Evolutionary conservation across 441 rosid species (phyloP).

Genomic region (Populus trichocarpa): DNA sequence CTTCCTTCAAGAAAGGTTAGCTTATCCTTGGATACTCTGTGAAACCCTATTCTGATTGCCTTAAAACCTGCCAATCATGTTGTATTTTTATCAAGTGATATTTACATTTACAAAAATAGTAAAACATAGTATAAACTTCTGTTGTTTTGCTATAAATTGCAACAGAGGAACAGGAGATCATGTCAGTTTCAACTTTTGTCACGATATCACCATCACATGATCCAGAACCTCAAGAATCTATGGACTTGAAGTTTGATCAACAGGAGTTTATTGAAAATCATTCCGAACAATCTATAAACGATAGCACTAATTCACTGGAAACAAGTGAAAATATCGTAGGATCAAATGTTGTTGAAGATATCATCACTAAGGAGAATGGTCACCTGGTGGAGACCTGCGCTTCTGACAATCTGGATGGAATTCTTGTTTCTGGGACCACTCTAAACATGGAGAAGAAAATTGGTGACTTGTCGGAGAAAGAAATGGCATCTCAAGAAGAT

Average conservation of each 20-base stretch:
- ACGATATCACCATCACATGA: conserved; percentile 5
- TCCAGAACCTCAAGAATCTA: conserved; percentile 19
- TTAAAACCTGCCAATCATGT: not conserved
- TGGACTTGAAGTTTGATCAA: conserved; percentile 16
- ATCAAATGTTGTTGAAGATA: conserved; percentile 13
- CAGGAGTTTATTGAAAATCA: conserved; percentile 10
- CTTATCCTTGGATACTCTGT: not conserved
- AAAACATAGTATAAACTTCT: conserved; percentile 3
- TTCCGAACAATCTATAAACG: not conserved
- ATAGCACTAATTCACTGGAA: not conserved
- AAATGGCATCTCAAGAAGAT: conserved; percentile 12
- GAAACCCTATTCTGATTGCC: not conserved
- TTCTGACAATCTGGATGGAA: conserved; percentile 6
- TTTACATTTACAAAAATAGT: not conserved
- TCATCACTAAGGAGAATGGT: conserved; percentile 22
- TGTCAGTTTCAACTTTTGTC: conserved; percentile 7
- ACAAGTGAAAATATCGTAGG: conserved; percentile 10
- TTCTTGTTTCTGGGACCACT: conserved; percentile 15
- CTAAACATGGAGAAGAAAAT: conserved; percentile 3
- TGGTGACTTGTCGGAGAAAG: conserved; percentile 1
- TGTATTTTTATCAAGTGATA: not conserved
- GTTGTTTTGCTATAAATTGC: conserved; percentile 9
- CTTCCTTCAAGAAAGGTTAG: conserved; percentile 30
- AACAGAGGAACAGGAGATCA: conserved; percentile 25
- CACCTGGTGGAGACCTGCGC: conserved; percentile 2